These are phyloP conservation scores for Solanum megistacrolobum DNA, from an alignment of 257 asterid species.

Conservation along the genomic window DNA sequence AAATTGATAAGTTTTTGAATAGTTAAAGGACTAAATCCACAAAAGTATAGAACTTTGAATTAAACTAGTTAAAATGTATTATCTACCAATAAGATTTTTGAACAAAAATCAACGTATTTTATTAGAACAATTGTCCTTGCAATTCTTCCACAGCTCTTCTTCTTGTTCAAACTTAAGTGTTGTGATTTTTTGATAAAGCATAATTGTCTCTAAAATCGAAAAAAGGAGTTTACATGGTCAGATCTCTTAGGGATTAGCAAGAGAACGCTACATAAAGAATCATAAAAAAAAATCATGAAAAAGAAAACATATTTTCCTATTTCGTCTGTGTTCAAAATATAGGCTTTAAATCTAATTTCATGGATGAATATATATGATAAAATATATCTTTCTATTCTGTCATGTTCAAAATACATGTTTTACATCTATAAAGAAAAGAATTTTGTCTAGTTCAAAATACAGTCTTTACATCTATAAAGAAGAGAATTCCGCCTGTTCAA, in stretches of 20 bases:
- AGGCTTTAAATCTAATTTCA: not conserved
- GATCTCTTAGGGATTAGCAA: not conserved
- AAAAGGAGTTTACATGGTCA: too few relatives aligned
- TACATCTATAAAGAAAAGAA: too few relatives aligned
- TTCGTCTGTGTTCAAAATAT: not conserved
- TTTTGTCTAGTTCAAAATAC: too few relatives aligned
- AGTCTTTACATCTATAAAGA: too few relatives aligned
- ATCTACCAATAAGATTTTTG: not conserved
- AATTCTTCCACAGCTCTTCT: not conserved
- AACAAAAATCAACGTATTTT: not conserved
- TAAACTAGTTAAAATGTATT: too few relatives aligned
- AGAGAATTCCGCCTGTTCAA: too few relatives aligned
- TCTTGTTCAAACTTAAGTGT: not conserved
- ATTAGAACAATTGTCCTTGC: not conserved
- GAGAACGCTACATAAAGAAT: not conserved
- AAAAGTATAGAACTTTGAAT: not conserved
- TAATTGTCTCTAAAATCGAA: too few relatives aligned
- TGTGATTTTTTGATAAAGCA: too few relatives aligned
- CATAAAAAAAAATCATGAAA: not conserved
- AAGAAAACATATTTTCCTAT: too few relatives aligned
- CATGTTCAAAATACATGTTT: too few relatives aligned
- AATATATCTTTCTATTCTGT: too few relatives aligned
- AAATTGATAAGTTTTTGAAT: too few relatives aligned
- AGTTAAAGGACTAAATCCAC: not conserved
- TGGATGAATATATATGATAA: not conserved